These are phyloP conservation scores for Adansonia madagascariensis DNA, from an alignment of 441 rosid genomes.

Conservation along the genomic window DNA sequence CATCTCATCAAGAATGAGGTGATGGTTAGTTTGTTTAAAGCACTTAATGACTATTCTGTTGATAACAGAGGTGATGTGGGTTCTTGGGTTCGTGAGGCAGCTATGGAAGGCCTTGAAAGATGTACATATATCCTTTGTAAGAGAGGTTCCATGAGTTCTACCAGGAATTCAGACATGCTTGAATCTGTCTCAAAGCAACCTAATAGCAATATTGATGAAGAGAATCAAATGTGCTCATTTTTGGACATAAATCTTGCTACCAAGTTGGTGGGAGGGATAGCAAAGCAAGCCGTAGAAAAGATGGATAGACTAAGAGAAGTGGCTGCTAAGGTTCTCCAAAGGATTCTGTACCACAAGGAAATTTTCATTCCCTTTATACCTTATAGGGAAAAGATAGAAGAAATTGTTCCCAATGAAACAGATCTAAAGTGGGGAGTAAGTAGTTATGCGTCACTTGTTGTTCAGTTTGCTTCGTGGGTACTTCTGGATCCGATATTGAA, in stretches of 20 bases:
- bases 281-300: conserved; percentile 95
- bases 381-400: conserved; percentile 69
- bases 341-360: conserved; percentile 63
- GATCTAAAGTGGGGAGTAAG: conserved; percentile 83
- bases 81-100: conserved; percentile 99
- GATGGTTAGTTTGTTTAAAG: conserved; percentile 73
- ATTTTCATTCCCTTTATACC: conserved; percentile 69
- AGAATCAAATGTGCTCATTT: conserved; percentile 32
- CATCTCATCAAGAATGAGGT: conserved; percentile 77
- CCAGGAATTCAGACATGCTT: conserved; percentile 27
- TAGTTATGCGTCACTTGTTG: conserved; percentile 19
- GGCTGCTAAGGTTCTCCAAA: conserved; percentile 78
- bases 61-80: conserved; percentile 99
- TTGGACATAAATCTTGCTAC: conserved; percentile 73
- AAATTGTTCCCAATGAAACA: conserved; percentile 58
- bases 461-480: conserved; percentile 20
- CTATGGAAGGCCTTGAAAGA: conserved; percentile 85
- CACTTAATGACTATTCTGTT: conserved; percentile 90
- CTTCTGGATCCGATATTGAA: conserved; percentile 23
- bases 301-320: conserved; percentile 94
- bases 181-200: conserved; percentile 36
- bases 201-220: conserved; percentile 32
- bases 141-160: conserved; percentile 36
- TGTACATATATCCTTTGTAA: conserved; percentile 80
- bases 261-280: conserved; percentile 58